phyloP scores from a whole-genome alignment of 2,329 filamentous ascomycete genomes.

The Penicillium sp. region DNA sequence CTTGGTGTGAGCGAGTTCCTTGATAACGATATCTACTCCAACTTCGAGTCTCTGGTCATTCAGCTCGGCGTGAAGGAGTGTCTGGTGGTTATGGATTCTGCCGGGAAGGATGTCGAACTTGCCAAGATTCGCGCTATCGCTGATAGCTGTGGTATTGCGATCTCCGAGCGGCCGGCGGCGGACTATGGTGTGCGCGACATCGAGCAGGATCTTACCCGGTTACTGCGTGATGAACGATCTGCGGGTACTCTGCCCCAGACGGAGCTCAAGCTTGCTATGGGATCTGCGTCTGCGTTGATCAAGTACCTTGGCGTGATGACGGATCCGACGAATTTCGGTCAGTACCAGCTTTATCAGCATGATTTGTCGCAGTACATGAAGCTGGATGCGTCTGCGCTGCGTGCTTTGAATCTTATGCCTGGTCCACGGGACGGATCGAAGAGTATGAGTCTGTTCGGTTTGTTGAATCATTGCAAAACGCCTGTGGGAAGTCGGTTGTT shows the following conservation, averaged over 20 bases:
- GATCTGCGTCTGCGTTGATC: constrained; percentile 88
- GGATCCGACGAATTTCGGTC: constrained; percentile 92
- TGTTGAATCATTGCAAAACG: constrained; percentile 97
- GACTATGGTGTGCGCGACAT: constrained; percentile 93
- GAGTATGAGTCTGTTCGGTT: constrained; percentile 92
- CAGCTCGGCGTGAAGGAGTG: constrained; percentile 96
- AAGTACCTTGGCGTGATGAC: constrained; percentile 91
- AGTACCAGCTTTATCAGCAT: constrained; percentile 96
- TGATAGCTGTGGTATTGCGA: constrained; percentile 87
- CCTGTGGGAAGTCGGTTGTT: constrained; percentile 87
- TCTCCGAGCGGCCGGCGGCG: constrained; percentile 75
- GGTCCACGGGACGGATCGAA: constrained; percentile 93
- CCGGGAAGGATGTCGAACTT: constrained; percentile 85
- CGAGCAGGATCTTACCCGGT: constrained; percentile 86
- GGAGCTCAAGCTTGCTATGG: constrained; percentile 94
- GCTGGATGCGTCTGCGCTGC: constrained; percentile 89
- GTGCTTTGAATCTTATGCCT: constrained; percentile 96
- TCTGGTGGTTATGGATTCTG: constrained; percentile 77
- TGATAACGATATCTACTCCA: constrained; percentile 98
- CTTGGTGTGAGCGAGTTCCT: constrained; percentile 96
- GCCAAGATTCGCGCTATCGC: constrained; percentile 87
- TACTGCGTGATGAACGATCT: constrained; percentile 85
- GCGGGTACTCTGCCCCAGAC: constrained; percentile 82
- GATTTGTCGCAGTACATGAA: constrained; percentile 98
- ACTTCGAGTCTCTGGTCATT: constrained; percentile 94